Conservation (phyloP, 768 basidiomycete genomes). For the Fistulinella prunicolor region DNA sequence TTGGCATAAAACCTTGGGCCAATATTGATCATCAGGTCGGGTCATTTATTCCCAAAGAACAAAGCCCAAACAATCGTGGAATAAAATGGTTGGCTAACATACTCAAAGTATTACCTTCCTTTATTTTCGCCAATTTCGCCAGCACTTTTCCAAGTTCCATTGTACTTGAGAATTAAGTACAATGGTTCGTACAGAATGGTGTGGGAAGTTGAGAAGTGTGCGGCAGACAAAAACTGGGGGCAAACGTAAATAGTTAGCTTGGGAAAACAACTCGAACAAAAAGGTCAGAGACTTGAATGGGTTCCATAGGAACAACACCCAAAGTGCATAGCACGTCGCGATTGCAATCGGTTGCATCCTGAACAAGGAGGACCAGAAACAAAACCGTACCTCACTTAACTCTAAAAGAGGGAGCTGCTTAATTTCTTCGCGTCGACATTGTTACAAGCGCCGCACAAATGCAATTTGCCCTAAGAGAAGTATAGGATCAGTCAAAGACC, state of each 20-base stretch:
- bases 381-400: conserved; percentile 12
- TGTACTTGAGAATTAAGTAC: conserved; percentile 16
- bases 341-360: conserved; percentile 49
- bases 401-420: too few species aligned
- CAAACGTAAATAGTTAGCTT: conserved; percentile 16
- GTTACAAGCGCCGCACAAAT: background rate
- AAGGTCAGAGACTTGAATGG: conserved; percentile 80
- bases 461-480: background rate
- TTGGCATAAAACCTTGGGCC: background rate
- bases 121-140: background rate
- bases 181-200: conserved; percentile 5
- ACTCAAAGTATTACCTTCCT: too few species aligned
- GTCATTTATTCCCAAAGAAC: conserved; percentile 2
- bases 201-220: background rate
- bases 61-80: background rate
- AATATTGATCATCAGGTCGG: too few species aligned
- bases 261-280: background rate
- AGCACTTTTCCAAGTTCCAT: conserved; percentile 6
- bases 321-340: conserved; percentile 60
- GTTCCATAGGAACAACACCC: conserved; percentile 65
- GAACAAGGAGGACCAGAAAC: conserved; percentile 6
- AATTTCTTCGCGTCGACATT: too few species aligned
- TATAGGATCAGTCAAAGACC: conserved; percentile 2
- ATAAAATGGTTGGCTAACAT: too few species aligned
- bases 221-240: background rate